Evolutionary conservation across 805 yeast species (phyloP).

Genomic region (Starmerella etchellsii): DNA sequence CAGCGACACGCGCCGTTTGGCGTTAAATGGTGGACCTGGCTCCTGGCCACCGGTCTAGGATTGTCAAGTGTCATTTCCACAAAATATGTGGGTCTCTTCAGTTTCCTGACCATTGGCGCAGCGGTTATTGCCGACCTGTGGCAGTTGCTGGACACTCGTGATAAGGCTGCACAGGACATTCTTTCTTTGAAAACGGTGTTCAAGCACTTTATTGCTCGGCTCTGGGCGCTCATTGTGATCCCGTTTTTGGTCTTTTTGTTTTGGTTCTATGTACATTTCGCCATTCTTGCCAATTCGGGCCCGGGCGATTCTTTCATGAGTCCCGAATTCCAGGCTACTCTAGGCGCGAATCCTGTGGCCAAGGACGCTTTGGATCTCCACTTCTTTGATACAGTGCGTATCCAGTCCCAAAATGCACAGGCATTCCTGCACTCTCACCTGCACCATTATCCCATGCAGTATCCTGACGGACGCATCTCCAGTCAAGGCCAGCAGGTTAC

Average conservation of each 20-base stretch:
- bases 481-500: slow-evolving; percentile 91
- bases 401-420: slow-evolving; percentile 54
- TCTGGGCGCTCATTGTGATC: slow-evolving; percentile 49
- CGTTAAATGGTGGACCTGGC: slow-evolving; percentile 89
- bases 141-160: slow-evolving; percentile 44
- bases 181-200: slow-evolving; percentile 24
- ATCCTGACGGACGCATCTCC: slow-evolving; percentile 92
- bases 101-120: slow-evolving; percentile 76
- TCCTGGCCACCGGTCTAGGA: slow-evolving; percentile 65
- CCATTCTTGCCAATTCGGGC: slow-evolving; percentile 64
- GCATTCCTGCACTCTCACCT: slow-evolving; percentile 71
- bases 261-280: slow-evolving; percentile 72
- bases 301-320: slow-evolving; percentile 89
- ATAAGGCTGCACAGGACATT: slow-evolving; percentile 42
- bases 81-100: slow-evolving; percentile 93
- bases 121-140: slow-evolving; percentile 70
- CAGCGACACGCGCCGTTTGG: slow-evolving; percentile 51
- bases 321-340: slow-evolving; percentile 77
- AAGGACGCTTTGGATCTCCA: slow-evolving; percentile 57
- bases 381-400: slow-evolving; percentile 47
- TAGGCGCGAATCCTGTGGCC: slow-evolving; percentile 52
- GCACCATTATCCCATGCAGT: slow-evolving; percentile 77
- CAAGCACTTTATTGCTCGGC: slow-evolving; percentile 61
- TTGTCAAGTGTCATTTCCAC: slow-evolving; percentile 88
- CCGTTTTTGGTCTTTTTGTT: slow-evolving; percentile 59